Base-by-base conservation (phyloP, 2,329 filamentous ascomycete species). In the Calonectria honghensis region DNA sequence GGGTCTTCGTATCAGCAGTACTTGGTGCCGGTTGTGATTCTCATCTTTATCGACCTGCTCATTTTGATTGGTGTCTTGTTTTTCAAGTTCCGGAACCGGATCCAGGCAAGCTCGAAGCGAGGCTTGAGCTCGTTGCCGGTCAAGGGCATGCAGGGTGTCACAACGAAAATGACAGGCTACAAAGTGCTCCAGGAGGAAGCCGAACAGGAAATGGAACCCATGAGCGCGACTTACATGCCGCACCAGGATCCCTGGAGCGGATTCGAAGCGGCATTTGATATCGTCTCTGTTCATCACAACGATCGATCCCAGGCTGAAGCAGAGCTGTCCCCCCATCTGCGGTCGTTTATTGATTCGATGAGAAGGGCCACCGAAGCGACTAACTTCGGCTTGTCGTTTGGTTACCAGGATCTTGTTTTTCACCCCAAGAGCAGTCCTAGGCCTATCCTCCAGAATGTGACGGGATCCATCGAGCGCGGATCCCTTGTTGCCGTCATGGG, bases 401-500 rank as follows among this genome's bases (percentile, higher is more conserved):
- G 87, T 29, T 91, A 90, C 73, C 83, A 87, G 6, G 84, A 88
- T 50, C 84, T 91, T 3, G 84, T 84, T 31, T 90, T 88, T 77
- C 87, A 89, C 9, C 88, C 88, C 0, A 86, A 87, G 71, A 83
- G 85, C 32, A 84, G 82, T 18, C 80, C 82, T 2, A 87, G 84
- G 67, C 86, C 87, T 9, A 88, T 92, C 66, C 83, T 91, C 6
- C 86, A 88, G 64, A 87, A 89, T 16, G 87, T 92, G 7, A 91
- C 89, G 0, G 90, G 90, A 0, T 86, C 85, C 6, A 91, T 92
- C 78, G 84, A 89, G 27, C 85, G 86, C 14, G 90, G 90, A 0
- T 87, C 88, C 6, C 85, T 91, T n/a, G 89, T 88, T 45, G 90
- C 89, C 13, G 86, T 92, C n/a, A 91, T 91, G 89, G 90, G 90